phyloP scores from a whole-genome alignment of 2,329 filamentous ascomycete genomes.

The Coniochaeta sp. region DNA sequence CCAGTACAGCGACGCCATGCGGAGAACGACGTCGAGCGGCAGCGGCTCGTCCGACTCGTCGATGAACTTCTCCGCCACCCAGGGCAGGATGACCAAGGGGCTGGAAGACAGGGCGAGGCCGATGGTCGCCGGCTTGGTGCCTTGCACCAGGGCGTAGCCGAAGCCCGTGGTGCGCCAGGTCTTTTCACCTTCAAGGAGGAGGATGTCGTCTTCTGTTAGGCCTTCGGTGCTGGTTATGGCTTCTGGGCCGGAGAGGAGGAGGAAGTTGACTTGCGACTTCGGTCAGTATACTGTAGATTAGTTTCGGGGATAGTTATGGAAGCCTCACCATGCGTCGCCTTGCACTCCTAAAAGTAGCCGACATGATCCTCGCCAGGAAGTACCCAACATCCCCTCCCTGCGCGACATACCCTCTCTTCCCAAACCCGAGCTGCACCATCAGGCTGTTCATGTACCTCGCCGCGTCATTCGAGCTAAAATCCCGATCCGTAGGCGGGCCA shows the following conservation, averaged over 20 bases:
- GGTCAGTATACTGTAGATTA: conserved; percentile 27
- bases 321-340: too few relatives aligned
- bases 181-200: conserved; percentile 25
- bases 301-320: conserved; percentile 47
- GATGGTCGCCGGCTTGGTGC: conserved; percentile 47
- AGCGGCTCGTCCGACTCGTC: conserved; percentile 37
- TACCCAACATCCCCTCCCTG: too few relatives aligned
- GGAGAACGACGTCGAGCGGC: not conserved
- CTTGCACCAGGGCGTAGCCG: conserved; percentile 46
- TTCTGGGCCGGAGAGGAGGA: not conserved
- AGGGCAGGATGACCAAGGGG: conserved; percentile 50
- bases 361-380: too few relatives aligned
- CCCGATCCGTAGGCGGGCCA: conserved; percentile 33
- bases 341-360: too few relatives aligned
- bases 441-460: conserved; percentile 41
- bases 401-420: too few relatives aligned
- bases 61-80: conserved; percentile 51
- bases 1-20: not conserved
- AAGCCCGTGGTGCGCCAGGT: conserved; percentile 32
- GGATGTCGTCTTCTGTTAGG: conserved; percentile 25
- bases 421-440: too few relatives aligned
- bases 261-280: conserved; percentile 22
- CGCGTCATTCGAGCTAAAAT: conserved; percentile 32
- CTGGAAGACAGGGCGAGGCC: conserved; percentile 44
- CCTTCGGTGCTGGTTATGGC: not conserved